Conservation (phyloP, 2,329 filamentous ascomycete species). For the Arthrobotrys sinensis region DNA sequence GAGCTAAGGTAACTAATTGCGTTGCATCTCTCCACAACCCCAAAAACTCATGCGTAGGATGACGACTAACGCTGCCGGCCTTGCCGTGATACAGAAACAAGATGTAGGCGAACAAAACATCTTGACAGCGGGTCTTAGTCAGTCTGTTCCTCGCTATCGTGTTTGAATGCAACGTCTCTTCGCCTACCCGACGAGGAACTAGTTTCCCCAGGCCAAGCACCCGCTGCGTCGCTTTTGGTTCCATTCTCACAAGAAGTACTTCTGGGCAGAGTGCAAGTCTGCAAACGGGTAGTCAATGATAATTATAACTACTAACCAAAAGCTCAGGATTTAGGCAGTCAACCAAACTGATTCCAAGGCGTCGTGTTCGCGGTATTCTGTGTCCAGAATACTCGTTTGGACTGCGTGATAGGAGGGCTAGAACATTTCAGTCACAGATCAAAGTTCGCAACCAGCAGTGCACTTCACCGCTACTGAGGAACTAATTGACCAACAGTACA, state of each 20-base stretch:
- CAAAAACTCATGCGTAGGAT: constrained; percentile 21
- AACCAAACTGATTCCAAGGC: constrained; percentile 33
- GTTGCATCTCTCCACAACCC: constrained; percentile 28
- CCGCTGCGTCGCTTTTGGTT: constrained; percentile 53
- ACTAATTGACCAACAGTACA: constrained; percentile 17
- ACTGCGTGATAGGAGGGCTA: constrained; percentile 20
- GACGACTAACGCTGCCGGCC: constrained; percentile 51
- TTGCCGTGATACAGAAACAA: constrained; percentile 42
- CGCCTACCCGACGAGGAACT: constrained; percentile 30
- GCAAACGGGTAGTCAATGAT: constrained; percentile 22
- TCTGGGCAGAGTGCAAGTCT: constrained; percentile 33
- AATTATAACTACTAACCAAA: constrained; percentile 7
- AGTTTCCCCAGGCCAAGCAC: constrained; percentile 8
- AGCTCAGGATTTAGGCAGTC: constrained; percentile 51
- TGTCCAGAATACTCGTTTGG: too few species aligned
- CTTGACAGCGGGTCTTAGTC: constrained; percentile 30
- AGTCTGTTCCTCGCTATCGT: constrained; percentile 11
- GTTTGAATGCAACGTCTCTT: constrained; percentile 19
- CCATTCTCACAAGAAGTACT: constrained; percentile 52
- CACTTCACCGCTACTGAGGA: constrained; percentile 24
- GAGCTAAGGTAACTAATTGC: constrained; percentile 17
- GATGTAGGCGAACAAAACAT: constrained; percentile 11
- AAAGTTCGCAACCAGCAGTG: constrained; percentile 13
- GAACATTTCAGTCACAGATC: constrained; percentile 12
- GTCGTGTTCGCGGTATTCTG: constrained; percentile 15